Percentiles rank a stretch among this genome's conserved stretches.
These are phyloP conservation scores for Ustilago cynodontis DNA, from an alignment of 1,284 basidiomycete genomes.

Conservation along the genomic window DNA sequence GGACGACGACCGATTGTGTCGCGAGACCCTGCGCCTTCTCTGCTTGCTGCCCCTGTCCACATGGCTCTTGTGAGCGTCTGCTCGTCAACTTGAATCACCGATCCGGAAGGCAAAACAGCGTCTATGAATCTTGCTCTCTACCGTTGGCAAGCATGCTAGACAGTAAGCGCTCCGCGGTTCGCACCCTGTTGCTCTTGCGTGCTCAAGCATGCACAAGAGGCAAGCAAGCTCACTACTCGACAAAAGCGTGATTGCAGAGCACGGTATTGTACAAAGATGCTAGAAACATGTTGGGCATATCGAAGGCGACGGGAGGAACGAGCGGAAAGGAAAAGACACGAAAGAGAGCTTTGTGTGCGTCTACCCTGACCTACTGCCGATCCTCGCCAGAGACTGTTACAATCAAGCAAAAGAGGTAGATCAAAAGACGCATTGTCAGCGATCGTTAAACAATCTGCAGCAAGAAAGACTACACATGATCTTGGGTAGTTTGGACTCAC, in stretches of 20 bases:
- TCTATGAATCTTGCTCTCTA: neutral
- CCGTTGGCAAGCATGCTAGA: neutral
- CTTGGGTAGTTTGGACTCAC: conserved; percentile 38
- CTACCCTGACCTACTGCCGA: conserved; percentile 61
- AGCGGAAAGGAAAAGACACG: neutral
- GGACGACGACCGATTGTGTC: neutral
- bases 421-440: conserved; percentile 8
- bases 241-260: neutral
- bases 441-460: too few species aligned
- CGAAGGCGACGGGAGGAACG: neutral
- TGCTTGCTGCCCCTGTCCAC: too few species aligned
- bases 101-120: neutral
- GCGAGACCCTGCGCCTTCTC: neutral
- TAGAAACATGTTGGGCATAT: conserved; percentile 1
- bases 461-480: too few species aligned
- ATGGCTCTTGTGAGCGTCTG: too few species aligned
- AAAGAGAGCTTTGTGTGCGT: neutral
- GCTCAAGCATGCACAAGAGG: neutral
- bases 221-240: neutral
- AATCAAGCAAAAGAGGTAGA: neutral
- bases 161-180: neutral
- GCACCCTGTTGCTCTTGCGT: neutral
- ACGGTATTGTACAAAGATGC: conserved; percentile 24
- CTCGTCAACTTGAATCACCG: neutral
- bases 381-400: conserved; percentile 57